Evolutionary conservation across 176 grass and related monocot species (phyloP), one percentile per base, ranked within the genome.

Genomic region (Carex kokanica): DNA sequence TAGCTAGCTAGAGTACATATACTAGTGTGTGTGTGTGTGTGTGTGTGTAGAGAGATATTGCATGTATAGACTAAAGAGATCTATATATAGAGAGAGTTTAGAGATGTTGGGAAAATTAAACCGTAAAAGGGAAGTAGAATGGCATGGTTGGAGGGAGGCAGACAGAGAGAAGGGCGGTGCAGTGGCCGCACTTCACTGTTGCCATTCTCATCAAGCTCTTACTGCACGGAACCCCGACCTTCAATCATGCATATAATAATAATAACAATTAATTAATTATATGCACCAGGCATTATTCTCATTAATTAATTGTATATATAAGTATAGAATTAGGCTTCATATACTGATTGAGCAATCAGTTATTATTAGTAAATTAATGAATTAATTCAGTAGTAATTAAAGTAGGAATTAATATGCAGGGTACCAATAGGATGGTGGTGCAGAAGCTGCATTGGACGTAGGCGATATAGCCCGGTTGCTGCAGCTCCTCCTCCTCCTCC

Each of bases 401-500:
- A 71, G 66, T 71, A 36, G 36, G 6, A 5, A 71, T 0, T 38
- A 38, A 38, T 38, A 38, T 40, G 13, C 40, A 59, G 5, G 32
- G 78, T 97, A 97, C 94, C 94, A 82, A 88, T 62, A 97, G 90
- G 83, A 97, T 86, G 81, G 92, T 97, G 86, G 90, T 90, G 90
- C 94, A 97, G 80, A 94, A 92, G 90, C 86, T 90, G 87, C 94
- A 97, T 84, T 94, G 93, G 71, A 97, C 92, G 84, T 97, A 97
- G 67, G 67, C 16, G 17, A 43, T 40, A n/a, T 71, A 71, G 15
- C 38, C 38, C 17, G 8, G 67, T 8, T 40, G 38, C 17, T 45
- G 67, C 38, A 23, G 36, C 18, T 40, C 29, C 25, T 34, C 63
- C 27, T 66, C 63, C 65, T 68, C 65, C 16, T 68, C 63, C 5